These are phyloP conservation scores for Colletotrichum siamense DNA, from an alignment of 2,329 filamentous ascomycete species.

Conservation along the genomic window DNA sequence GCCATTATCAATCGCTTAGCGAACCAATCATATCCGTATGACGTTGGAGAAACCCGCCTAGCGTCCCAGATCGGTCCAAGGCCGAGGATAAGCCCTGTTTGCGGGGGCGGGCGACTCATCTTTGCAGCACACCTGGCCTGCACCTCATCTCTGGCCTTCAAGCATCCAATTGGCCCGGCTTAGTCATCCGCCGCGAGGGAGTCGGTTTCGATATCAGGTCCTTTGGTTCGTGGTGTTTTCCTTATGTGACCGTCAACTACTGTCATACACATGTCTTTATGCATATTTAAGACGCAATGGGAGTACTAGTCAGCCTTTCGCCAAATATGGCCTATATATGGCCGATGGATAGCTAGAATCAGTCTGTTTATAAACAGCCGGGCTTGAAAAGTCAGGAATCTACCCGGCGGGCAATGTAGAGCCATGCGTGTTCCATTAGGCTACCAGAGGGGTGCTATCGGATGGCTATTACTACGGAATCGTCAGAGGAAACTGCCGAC, in stretches of 20 bases:
- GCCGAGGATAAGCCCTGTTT: conserved; percentile 20
- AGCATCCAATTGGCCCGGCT: neutral
- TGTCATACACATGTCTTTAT: neutral
- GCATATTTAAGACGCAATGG: neutral
- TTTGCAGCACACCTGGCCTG: neutral
- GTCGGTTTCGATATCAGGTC: neutral
- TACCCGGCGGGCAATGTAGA: rapidly evolving
- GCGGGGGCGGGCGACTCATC: conserved; percentile 15
- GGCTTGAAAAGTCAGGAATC: no score
- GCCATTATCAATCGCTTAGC: conserved; percentile 28
- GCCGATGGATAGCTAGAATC: no score
- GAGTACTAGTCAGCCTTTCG: neutral
- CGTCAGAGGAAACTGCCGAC: no score
- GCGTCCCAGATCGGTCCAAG: conserved; percentile 21
- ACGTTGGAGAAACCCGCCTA: conserved; percentile 35
- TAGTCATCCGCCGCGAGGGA: neutral
- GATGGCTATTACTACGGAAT: no score
- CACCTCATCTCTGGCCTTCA: neutral
- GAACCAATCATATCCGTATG: conserved; percentile 38
- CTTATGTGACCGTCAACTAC: rapidly evolving
- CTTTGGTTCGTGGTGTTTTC: neutral
- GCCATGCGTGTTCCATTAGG: no score
- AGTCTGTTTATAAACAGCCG: no score
- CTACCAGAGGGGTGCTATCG: no score
- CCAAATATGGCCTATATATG: no score